Evolutionary conservation across 2,329 filamentous ascomycete species (phyloP).

Genomic region (Ascochyta koolunga): DNA sequence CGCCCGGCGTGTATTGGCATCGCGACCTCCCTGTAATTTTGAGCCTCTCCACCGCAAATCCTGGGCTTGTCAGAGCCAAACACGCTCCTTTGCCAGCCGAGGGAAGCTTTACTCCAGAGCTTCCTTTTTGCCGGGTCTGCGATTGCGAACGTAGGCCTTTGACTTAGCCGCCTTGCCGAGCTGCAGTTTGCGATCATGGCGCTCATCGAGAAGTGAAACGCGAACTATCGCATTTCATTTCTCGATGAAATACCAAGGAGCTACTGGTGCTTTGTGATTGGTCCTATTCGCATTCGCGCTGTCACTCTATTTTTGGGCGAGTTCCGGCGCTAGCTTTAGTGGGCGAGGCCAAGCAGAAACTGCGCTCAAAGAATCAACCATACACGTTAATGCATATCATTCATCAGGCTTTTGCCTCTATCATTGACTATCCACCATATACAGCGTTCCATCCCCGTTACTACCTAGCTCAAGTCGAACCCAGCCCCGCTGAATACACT

Average conservation of each 20-base stretch:
- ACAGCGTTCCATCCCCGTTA: background rate
- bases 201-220: background rate
- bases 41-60: background rate
- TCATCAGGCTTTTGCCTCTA: too few species aligned
- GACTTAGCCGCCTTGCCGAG: background rate
- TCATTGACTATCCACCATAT: background rate
- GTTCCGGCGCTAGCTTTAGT: background rate
- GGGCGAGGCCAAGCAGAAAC: background rate
- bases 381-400: background rate
- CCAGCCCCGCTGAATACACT: conserved; percentile 89
- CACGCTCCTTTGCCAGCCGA: background rate
- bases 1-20: background rate
- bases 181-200: background rate
- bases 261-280: background rate
- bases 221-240: too few species aligned
- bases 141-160: background rate
- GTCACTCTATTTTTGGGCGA: background rate
- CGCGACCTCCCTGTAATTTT: background rate
- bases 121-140: background rate
- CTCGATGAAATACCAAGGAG: background rate
- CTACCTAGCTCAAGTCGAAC: conserved; percentile 68
- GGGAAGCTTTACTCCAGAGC: background rate
- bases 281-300: background rate
- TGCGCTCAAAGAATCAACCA: too few species aligned
- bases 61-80: background rate